phyloP scores from a whole-genome alignment of 345 rosid species.

The Cardiospermum halicacabum region DNA sequence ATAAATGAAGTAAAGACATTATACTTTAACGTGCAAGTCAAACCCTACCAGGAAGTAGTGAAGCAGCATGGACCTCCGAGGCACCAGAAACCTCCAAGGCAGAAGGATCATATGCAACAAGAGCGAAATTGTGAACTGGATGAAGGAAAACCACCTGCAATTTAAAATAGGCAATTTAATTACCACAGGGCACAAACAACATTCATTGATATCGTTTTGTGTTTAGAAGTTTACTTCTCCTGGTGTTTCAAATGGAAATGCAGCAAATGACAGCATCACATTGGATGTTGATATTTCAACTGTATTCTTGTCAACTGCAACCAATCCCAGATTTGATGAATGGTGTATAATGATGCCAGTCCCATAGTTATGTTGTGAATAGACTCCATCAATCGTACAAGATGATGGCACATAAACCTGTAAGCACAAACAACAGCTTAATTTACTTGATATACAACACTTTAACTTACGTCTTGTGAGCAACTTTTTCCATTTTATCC shows the following conservation, averaged over 20 bases:
- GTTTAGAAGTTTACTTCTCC: constrained; percentile 61
- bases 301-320: constrained; percentile 86
- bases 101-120: constrained; percentile 85
- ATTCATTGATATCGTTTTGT: constrained; percentile 3
- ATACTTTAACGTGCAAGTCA: not conserved
- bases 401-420: constrained; percentile 97
- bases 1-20: too few species aligned
- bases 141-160: constrained; percentile 92
- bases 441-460: not conserved
- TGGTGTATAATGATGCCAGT: constrained; percentile 88
- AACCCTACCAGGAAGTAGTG: constrained; percentile 78
- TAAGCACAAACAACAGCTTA: constrained; percentile 12
- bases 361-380: constrained; percentile 74
- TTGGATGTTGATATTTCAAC: constrained; percentile 79
- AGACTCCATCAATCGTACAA: constrained; percentile 89
- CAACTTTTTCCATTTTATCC: too few species aligned
- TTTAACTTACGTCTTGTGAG: too few species aligned
- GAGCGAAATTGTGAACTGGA: constrained; percentile 93
- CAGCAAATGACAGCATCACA: constrained; percentile 97
- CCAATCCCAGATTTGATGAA: constrained; percentile 85
- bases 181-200: constrained; percentile 3
- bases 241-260: constrained; percentile 93
- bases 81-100: constrained; percentile 68
- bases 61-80: constrained; percentile 81
- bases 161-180: constrained; percentile 20